Conservation (phyloP, 352 stramenopile species). For the Poterioochromonas sp. region DNA sequence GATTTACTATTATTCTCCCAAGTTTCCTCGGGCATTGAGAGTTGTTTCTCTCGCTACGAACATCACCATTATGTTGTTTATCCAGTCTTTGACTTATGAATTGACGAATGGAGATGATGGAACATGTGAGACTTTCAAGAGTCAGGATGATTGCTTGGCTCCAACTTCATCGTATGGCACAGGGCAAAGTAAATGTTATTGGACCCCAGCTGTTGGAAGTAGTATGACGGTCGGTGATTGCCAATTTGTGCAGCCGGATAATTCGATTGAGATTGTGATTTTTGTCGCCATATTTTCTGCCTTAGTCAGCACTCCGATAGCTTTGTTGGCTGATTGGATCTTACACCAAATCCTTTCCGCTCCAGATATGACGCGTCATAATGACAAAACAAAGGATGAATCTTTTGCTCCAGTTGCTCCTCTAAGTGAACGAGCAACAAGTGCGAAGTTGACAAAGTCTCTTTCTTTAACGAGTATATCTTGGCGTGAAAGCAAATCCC, state of each 20-base stretch:
- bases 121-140: neutral
- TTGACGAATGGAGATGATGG: neutral
- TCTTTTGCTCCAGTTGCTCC: no score
- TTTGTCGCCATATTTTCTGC: slow-evolving; percentile 6
- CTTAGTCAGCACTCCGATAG: neutral
- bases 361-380: no score
- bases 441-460: no score
- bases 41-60: slow-evolving; percentile 2
- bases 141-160: neutral
- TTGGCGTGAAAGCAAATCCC: no score
- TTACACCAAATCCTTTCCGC: neutral
- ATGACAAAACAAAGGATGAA: no score
- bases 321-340: neutral
- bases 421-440: no score
- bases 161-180: neutral
- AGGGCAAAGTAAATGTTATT: neutral
- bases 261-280: neutral
- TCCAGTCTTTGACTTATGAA: slow-evolving; percentile 7
- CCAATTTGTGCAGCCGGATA: neutral
- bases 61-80: slow-evolving; percentile 24
- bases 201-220: no score
- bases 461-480: no score
- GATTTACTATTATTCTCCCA: neutral
- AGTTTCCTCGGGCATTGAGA: slow-evolving; percentile 6
- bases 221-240: neutral